phyloP scores from a whole-genome alignment of 2,329 filamentous ascomycete genomes.

The Penicillium oxalicum region DNA sequence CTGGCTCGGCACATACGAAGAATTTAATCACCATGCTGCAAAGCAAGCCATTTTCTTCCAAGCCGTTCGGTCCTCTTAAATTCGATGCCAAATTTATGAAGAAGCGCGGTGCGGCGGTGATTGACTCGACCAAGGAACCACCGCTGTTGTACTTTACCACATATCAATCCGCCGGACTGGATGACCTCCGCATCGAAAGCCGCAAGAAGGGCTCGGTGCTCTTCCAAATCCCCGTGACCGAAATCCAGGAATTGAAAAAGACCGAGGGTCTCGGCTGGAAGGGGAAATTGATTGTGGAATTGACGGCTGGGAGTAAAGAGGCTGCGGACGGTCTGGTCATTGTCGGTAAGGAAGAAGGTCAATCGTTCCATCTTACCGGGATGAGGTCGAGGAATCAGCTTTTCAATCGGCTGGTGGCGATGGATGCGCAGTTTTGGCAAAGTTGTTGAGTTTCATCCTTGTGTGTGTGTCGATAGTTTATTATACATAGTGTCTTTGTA shows the following conservation, averaged over 20 bases:
- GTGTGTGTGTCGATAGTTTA: background rate
- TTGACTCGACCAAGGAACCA: conserved; percentile 42
- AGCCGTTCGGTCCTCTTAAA: conserved; percentile 62
- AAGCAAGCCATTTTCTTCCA: conserved; percentile 34
- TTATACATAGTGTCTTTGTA: background rate
- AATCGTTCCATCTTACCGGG: conserved; percentile 31
- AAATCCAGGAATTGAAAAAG: conserved; percentile 71
- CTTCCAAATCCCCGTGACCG: conserved; percentile 65
- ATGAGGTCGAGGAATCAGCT: conserved; percentile 22
- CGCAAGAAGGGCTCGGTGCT: conserved; percentile 50
- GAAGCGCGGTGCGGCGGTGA: conserved; percentile 65
- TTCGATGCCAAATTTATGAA: conserved; percentile 68
- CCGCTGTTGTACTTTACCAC: conserved; percentile 56
- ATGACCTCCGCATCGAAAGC: conserved; percentile 46
- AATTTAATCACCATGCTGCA: conserved; percentile 66
- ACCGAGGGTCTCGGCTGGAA: conserved; percentile 81
- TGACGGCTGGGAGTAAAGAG: conserved; percentile 63
- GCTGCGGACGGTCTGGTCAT: conserved; percentile 71
- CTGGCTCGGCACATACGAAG: conserved; percentile 58
- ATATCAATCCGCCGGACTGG: conserved; percentile 23
- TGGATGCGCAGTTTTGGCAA: conserved; percentile 24
- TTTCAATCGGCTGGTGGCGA: conserved; percentile 22
- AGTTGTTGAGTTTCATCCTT: conserved; percentile 8
- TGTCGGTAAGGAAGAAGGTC: conserved; percentile 48
- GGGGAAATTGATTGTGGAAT: conserved; percentile 72